These are phyloP conservation scores for Ananas comosus DNA, from an alignment of 176 grass and related monocot species.

Conservation along the genomic window DNA sequence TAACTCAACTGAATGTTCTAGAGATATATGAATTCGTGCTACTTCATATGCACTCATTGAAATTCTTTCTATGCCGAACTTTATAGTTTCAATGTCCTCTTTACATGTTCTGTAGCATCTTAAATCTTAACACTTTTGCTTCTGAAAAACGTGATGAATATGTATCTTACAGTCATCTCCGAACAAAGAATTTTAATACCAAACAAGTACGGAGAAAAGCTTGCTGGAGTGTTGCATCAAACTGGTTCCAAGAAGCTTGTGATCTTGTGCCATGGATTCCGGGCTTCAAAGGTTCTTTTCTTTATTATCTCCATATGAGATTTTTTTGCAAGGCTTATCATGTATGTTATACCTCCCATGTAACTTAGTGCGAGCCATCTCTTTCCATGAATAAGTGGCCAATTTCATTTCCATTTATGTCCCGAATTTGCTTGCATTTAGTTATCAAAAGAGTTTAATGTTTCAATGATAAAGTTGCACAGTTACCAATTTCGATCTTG, in stretches of 20 bases:
- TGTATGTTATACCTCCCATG: neutral
- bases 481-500: neutral
- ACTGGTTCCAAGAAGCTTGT: constrained; percentile 60
- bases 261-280: constrained; percentile 80
- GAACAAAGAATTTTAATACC: constrained; percentile 38
- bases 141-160: neutral
- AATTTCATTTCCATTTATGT: neutral
- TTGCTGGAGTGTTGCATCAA: constrained; percentile 71
- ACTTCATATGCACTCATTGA: neutral
- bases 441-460: neutral
- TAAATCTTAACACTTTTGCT: neutral
- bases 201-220: constrained; percentile 61
- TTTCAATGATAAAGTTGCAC: neutral
- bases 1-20: neutral
- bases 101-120: neutral
- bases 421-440: neutral
- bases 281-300: constrained; percentile 60
- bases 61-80: neutral
- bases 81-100: neutral
- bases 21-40: neutral
- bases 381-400: neutral
- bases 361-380: neutral
- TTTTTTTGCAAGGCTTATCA: neutral
- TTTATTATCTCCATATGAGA: neutral
- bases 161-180: constrained; percentile 21